Evolutionary conservation across 208 protist species (phyloP), one percentile per base, ranked within the genome.

Genomic region (Trypanosoma congolense): DNA sequence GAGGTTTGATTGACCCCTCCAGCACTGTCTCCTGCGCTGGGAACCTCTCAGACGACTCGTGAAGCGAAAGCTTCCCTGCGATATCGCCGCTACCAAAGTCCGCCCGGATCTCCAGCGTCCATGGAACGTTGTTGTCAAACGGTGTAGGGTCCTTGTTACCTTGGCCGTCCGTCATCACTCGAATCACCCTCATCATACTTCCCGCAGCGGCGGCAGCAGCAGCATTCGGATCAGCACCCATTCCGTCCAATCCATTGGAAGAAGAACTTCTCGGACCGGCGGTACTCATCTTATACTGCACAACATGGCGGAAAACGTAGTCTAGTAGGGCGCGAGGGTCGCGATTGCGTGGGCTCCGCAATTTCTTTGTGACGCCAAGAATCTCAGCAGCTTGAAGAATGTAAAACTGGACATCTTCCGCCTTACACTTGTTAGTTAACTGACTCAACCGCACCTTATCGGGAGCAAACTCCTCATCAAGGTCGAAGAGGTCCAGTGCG

Each of bases 391-490:
- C 90, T 64, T 96, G 92, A 21, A 89, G 60, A 58, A 98, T 95
- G 72, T 93, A 97, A 70, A 95, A 97, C 40, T 93, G 86, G 26
- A 97, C 75, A 59, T 97, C 87, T 56, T 96, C 86, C 3, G 86
- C 66, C 57, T 91, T 88, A 63, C 95, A 98, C 59, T 97, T 96
- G 71, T 97, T 98, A n/a, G 96, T 98, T 29, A 98, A 64, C 56
- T 97, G 93, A 58, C 88, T 93, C 4, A 98, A 71, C 3, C 95
- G 83, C 46, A 96, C 92, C 36, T 83, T 77, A 75, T 98, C 94
- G 26, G 94, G 93, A 6, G 96, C 94, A 67, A 98, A 98, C 63
- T 97, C 81, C 52, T 97, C 93, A 59, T 98, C 96, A 4, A 98
- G 77, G 70, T 98, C 96, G 69, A 97, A 98, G 40, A 98, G 79